Base-by-base conservation (phyloP, 495 filamentous ascomycete species). In the Tirmania nivea region DNA sequence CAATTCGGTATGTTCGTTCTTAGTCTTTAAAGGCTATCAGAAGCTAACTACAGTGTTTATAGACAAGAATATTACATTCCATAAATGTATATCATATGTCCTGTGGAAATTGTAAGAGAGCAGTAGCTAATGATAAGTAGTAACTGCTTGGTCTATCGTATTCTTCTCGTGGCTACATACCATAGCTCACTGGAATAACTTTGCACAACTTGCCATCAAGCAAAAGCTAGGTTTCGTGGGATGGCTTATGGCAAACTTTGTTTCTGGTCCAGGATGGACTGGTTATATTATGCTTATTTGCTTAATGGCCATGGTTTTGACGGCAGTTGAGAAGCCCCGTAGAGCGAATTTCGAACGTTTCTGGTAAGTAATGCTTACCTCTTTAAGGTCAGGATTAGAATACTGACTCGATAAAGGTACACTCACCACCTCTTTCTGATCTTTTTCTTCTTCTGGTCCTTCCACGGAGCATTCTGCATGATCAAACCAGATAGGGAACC, bases 141-240 rank as follows among this genome's bases (percentile, higher is more conserved):
- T 81, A 51, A 79, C 80, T 34, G 83, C 78, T 4, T 86, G 82
- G 80, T 82, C 80, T 19, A 83, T 88, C 63, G 73, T 85, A 54
- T 81, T 85, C 69, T 88, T 82, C 65, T 82, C 80, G 17, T 84
- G 77, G 76, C 74, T 86, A 1, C 83, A 87, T 65, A 84, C 81
- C 16, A 77, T 84, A 57, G 79, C 81, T 50, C 83, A 86, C 66
- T 84, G 79, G 78, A 80, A 83, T 70, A 85, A 86, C 67, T 77
- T 84, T 57, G 83, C 79, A 17, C 78, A 80, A 65, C 70, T 86
- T 54, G 74, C 83, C 21, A 75, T 75, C 34, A 78, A 78, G 67
- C 76, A 84, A 55, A 76, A 78, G 37, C 70, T 83, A 17, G 81
- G 83, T 14, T 74, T 87, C 63, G 76, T 76, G 53, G 83, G 83